These are phyloP conservation scores for Chaetomidium leptoderma DNA, from an alignment of 495 filamentous ascomycete genomes.

Conservation along the genomic window DNA sequence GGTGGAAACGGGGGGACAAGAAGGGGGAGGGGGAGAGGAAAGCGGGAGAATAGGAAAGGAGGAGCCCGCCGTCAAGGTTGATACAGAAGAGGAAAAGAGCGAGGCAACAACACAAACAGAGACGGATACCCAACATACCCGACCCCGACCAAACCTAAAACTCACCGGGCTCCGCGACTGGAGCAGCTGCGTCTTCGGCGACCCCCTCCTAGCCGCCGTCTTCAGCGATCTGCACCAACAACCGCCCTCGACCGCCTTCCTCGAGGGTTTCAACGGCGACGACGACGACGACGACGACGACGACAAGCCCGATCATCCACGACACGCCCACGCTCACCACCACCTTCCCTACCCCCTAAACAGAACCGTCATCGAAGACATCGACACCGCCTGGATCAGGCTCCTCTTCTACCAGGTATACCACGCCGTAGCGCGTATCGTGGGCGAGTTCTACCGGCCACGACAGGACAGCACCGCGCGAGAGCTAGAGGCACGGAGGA, in stretches of 20 bases:
- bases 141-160: conserved; percentile 7
- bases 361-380: conserved; percentile 36
- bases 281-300: no score
- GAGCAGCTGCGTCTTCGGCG: conserved; percentile 56
- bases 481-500: conserved; percentile 46
- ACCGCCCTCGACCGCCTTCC: conserved; percentile 40
- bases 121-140: neutral
- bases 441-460: conserved; percentile 48
- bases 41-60: no score
- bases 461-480: conserved; percentile 38
- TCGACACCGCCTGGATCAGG: conserved; percentile 32
- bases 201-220: conserved; percentile 50
- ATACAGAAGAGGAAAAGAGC: neutral
- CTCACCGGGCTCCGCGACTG: conserved; percentile 44
- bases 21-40: neutral
- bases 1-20: neutral
- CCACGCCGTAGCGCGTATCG: conserved; percentile 43
- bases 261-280: conserved; percentile 32
- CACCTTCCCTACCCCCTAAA: conserved; percentile 2
- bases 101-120: neutral
- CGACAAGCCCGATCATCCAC: neutral
- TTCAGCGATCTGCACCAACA: conserved; percentile 37
- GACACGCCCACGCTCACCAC: neutral
- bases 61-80: neutral
- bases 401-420: conserved; percentile 49